These are phyloP conservation scores for Nicotiana knightiana DNA, from an alignment of 257 asterid genomes.

Conservation along the genomic window DNA sequence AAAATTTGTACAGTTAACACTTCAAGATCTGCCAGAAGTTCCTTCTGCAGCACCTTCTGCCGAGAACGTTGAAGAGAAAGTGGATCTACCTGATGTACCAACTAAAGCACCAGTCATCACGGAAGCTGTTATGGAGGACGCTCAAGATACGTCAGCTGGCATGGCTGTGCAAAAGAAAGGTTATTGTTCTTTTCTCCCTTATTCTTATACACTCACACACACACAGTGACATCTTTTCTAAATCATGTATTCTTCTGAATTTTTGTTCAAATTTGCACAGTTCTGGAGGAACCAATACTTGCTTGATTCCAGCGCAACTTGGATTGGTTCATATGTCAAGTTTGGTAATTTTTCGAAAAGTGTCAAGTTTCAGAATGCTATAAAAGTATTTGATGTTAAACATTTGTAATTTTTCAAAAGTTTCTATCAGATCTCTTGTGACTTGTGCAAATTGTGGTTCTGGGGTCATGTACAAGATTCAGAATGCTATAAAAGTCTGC, in stretches of 20 bases:
- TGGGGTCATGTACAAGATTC: too few species aligned
- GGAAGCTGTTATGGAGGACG: constrained; percentile 13
- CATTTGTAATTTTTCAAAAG: neutral
- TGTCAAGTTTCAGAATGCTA: neutral
- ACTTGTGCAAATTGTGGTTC: neutral
- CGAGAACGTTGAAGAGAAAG: constrained; percentile 39
- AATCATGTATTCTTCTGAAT: neutral
- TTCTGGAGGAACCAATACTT: constrained; percentile 71
- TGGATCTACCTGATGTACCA: constrained; percentile 90
- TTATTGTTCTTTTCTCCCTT: constrained; percentile 13
- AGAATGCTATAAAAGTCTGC: too few species aligned
- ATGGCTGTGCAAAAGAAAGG: constrained; percentile 50
- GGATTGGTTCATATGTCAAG: neutral
- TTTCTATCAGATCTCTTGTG: neutral
- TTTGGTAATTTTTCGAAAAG: neutral
- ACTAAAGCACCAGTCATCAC: constrained; percentile 49
- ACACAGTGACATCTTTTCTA: neutral
- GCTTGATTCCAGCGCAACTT: constrained; percentile 34
- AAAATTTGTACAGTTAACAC: constrained; percentile 40
- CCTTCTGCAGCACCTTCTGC: constrained; percentile 36
- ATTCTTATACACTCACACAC: neutral
- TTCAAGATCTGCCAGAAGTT: constrained; percentile 69
- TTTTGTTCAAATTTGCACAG: constrained; percentile 28
- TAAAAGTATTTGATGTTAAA: neutral
- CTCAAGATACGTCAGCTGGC: constrained; percentile 28